A percentile compares a stretch with the other conserved stretches of the same genome.
Evolutionary conservation across 257 asterid species (phyloP).

Genomic region (Jacaranda copaia): DNA sequence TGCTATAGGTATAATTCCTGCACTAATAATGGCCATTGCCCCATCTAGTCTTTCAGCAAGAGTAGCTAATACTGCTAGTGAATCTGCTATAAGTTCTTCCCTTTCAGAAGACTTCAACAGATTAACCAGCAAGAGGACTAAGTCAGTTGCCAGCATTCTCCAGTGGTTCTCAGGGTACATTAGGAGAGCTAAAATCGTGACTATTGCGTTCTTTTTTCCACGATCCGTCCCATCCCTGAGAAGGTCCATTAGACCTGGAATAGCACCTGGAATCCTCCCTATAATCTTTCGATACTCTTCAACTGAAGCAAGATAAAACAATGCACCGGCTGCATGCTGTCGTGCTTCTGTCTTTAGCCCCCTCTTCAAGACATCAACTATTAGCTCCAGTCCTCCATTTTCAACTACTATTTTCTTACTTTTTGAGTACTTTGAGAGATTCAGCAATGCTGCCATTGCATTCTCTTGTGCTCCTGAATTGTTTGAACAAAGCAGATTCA

Average conservation of each 20-base stretch:
- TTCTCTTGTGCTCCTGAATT: slow-evolving; percentile 58
- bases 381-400: slow-evolving; percentile 55
- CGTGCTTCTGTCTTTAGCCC: slow-evolving; percentile 67
- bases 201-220: slow-evolving; percentile 66
- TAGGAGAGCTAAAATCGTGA: slow-evolving; percentile 64
- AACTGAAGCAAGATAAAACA: slow-evolving; percentile 78
- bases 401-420: slow-evolving; percentile 54
- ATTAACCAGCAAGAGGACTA: slow-evolving; percentile 55
- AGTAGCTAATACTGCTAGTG: slow-evolving; percentile 63
- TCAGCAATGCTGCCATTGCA: slow-evolving; percentile 65
- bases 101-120: slow-evolving; percentile 46
- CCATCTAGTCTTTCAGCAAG: slow-evolving; percentile 73
- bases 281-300: slow-evolving; percentile 63
- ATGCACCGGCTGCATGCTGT: slow-evolving; percentile 74
- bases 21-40: slow-evolving; percentile 56
- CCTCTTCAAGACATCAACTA: slow-evolving; percentile 51
- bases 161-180: slow-evolving; percentile 65
- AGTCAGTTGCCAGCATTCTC: slow-evolving; percentile 59
- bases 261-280: slow-evolving; percentile 55
- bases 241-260: slow-evolving; percentile 58
- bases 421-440: slow-evolving; percentile 60
- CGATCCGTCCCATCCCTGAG: slow-evolving; percentile 54
- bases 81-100: slow-evolving; percentile 65
- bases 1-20: slow-evolving; percentile 55
- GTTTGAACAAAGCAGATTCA: slow-evolving; percentile 47